phyloP scores from a whole-genome alignment of 2,329 filamentous ascomycete genomes.

The Moelleriella libera region DNA sequence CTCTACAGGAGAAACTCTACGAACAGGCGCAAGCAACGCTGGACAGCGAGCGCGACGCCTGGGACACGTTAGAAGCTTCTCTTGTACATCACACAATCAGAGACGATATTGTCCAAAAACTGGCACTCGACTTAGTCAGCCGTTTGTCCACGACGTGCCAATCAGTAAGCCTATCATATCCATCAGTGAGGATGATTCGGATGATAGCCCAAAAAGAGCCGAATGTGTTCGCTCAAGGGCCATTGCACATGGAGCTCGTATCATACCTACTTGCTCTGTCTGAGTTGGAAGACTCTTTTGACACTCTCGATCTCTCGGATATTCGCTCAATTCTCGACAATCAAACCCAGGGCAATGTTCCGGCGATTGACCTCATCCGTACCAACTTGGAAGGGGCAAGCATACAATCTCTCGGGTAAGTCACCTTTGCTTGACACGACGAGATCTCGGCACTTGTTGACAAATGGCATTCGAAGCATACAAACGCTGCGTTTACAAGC shows the following conservation, averaged over 20 bases:
- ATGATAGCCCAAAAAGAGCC: conserved; percentile 30
- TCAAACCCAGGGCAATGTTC: conserved; percentile 24
- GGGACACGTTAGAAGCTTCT: conserved; percentile 33
- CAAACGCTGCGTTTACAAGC: conserved; percentile 37
- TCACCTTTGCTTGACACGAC: not conserved
- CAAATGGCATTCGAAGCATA: conserved; percentile 20
- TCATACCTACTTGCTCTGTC: conserved; percentile 38
- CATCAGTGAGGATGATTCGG: conserved; percentile 30
- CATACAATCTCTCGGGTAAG: conserved; percentile 36
- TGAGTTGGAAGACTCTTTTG: conserved; percentile 27
- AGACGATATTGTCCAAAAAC: conserved; percentile 15
- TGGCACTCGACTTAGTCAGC: conserved; percentile 20
- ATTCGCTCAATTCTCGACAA: conserved; percentile 32
- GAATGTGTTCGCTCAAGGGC: conserved; percentile 26
- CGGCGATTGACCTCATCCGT: conserved; percentile 37
- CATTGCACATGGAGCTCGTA: conserved; percentile 33
- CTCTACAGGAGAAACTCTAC: conserved; percentile 33
- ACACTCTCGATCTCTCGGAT: conserved; percentile 24
- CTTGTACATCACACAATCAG: conserved; percentile 27
- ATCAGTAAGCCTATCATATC: conserved; percentile 12
- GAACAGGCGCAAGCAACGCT: conserved; percentile 24
- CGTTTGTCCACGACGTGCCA: conserved; percentile 14
- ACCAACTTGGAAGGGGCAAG: conserved; percentile 37
- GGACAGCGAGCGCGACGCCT: conserved; percentile 16
- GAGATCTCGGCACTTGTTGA: not conserved